Evolutionary conservation across 75 land plant genomes (phyloP), one percentile per base, ranked within the genome.

Genomic region (Picea sitchensis): DNA sequence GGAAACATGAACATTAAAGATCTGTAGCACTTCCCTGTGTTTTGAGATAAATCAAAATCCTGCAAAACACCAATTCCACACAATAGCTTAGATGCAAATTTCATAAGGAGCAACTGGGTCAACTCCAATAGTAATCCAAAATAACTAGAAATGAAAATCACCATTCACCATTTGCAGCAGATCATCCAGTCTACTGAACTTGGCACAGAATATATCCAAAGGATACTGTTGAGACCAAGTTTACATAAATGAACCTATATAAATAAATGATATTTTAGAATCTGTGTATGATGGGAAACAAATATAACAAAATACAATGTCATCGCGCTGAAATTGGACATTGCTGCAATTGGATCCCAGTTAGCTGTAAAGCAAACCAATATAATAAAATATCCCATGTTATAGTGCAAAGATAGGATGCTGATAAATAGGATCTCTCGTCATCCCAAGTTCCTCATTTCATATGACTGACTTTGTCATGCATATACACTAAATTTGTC

Each of bases 1-100:
- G 73, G 73, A 69, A 17, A 18, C n/a, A 69, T 32, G 41, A 69
- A 69, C 73, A 30, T 38, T 69, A 69, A 17, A 38, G 1, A 18
- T 69, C 51, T 34, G 73, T 69, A 69, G 47, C 73, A 69, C 38
- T 69, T 69, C n/a, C 51, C 73, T 7, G 9, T 8, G 32, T 4
- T 69, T 69, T 69, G 47, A 69, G 51, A 69, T n/a, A 69, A 69
- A 69, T 69, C 73, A 38, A 5, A 41, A 69, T 69, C 73, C 73
- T 68, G 73, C 41, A 36, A 32, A 68, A 68, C 2, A 32, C 20
- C 41, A 68, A 44, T 41, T 68, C 21, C 51, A 69, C 20, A 17
- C 1, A 17, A 69, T 18, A 69, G 2, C 21, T 69, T 18, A 69
- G 51, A 4, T 69, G 54, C 54, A 7, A 41, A 69, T 18, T 47